Conservation (phyloP, 1,139 yeast genomes). For the Lodderomyces orthopsilosis region DNA sequence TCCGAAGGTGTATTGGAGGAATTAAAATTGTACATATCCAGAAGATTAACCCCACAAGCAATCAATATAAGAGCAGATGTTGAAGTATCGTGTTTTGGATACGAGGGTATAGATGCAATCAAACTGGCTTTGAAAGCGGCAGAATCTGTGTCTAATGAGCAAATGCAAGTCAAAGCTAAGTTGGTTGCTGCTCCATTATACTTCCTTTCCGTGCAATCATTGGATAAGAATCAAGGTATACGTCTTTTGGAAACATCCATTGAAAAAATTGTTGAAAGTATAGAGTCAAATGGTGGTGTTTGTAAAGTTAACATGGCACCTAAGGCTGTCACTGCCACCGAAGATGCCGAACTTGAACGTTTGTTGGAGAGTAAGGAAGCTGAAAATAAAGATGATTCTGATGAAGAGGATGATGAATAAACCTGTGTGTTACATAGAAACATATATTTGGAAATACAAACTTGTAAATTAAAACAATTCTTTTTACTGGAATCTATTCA, state of each 20-base stretch:
- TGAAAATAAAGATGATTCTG: constrained; percentile 41
- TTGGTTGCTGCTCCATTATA: constrained; percentile 97
- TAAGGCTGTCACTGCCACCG: constrained; percentile 97
- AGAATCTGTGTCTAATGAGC: constrained; percentile 79
- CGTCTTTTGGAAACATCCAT: constrained; percentile 77
- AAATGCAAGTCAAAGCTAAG: constrained; percentile 84
- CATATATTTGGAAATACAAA: neutral
- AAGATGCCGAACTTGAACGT: constrained; percentile 96
- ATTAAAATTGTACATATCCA: constrained; percentile 78
- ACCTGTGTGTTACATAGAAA: neutral
- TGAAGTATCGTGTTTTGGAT: constrained; percentile 94
- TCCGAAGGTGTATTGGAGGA: constrained; percentile 73
- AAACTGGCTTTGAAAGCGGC: constrained; percentile 86
- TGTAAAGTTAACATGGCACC: constrained; percentile 97
- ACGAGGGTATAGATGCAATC: constrained; percentile 97
- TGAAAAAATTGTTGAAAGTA: constrained; percentile 65
- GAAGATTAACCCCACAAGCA: constrained; percentile 97
- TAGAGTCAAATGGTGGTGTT: constrained; percentile 75
- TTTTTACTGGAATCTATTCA: neutral
- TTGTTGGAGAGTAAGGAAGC: constrained; percentile 62
- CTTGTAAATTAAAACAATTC: neutral
- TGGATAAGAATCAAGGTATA: constrained; percentile 88
- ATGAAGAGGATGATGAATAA: constrained; percentile 31
- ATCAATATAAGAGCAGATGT: constrained; percentile 96
- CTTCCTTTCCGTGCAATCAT: constrained; percentile 88